phyloP scores from a whole-genome alignment of 1,284 basidiomycete genomes.

The Xerocomus amazonicus region DNA sequence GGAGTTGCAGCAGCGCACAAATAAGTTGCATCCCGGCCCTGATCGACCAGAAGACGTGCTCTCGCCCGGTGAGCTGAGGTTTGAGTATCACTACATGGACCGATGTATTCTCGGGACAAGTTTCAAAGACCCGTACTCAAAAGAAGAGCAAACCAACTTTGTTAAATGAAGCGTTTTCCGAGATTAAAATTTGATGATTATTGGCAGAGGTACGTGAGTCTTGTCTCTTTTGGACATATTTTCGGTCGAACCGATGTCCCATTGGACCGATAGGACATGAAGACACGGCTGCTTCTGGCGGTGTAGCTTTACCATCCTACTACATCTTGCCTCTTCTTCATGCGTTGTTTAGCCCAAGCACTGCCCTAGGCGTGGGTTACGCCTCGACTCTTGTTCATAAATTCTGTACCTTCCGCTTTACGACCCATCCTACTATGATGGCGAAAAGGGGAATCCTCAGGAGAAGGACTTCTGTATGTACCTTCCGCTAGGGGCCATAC shows the following conservation, averaged over 20 bases:
- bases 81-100: neutral
- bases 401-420: too few relatives aligned
- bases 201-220: slow-evolving; percentile 23
- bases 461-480: too few relatives aligned
- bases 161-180: slow-evolving; percentile 42
- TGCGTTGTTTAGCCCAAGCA: slow-evolving; percentile 33
- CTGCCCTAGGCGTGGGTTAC: slow-evolving; percentile 40
- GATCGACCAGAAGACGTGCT: slow-evolving; percentile 50
- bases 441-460: too few relatives aligned
- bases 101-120: slow-evolving; percentile 10
- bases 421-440: too few relatives aligned
- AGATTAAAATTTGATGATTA: neutral
- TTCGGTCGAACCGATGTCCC: neutral
- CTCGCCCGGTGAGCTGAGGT: slow-evolving; percentile 42
- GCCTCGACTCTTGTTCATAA: too few relatives aligned
- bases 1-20: slow-evolving; percentile 47
- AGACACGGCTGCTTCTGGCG: slow-evolving; percentile 40
- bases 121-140: slow-evolving; percentile 53
- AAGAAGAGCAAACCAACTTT: slow-evolving; percentile 50
- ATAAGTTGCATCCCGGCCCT: slow-evolving; percentile 44
- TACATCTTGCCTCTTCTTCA: slow-evolving; percentile 57
- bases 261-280: slow-evolving; percentile 37
- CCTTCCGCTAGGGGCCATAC: too few relatives aligned
- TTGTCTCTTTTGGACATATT: neutral
- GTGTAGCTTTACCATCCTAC: slow-evolving; percentile 47